These are phyloP conservation scores for Friedmanniomyces simplex DNA, from an alignment of 495 filamentous ascomycete species.

Conservation along the genomic window DNA sequence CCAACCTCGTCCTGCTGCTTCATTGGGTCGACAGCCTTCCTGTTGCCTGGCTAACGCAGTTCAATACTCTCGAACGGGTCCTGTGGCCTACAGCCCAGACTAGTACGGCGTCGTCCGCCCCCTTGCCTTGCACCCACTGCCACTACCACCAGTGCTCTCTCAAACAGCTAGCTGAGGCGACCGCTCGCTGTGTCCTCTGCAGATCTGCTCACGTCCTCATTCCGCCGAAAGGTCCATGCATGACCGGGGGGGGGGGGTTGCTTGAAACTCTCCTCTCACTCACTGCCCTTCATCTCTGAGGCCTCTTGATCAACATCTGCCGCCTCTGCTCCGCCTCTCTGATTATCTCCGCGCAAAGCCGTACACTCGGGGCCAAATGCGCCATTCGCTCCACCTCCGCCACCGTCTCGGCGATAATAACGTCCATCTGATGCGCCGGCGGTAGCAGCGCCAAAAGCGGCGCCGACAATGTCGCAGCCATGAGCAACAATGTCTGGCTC, in stretches of 20 bases:
- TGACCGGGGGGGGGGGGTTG: too few species aligned
- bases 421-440: slow-evolving; percentile 51
- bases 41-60: neutral
- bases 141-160: too few species aligned
- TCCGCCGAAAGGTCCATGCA: too few species aligned
- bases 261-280: neutral
- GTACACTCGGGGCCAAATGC: slow-evolving; percentile 63
- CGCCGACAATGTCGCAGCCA: slow-evolving; percentile 76
- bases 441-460: slow-evolving; percentile 57
- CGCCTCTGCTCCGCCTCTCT: slow-evolving; percentile 65
- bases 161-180: too few species aligned
- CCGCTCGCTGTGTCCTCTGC: too few species aligned
- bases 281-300: slow-evolving; percentile 1
- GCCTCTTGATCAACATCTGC: slow-evolving; percentile 29
- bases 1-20: neutral
- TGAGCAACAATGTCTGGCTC: slow-evolving; percentile 66
- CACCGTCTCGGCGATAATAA: slow-evolving; percentile 64
- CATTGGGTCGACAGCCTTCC: neutral
- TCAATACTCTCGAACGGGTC: neutral
- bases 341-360: slow-evolving; percentile 63
- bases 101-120: too few species aligned
- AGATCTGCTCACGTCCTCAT: too few species aligned
- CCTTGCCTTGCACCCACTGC: too few species aligned
- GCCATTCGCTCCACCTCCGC: slow-evolving; percentile 62
- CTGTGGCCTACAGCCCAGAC: neutral